Conservation (phyloP, 2,329 filamentous ascomycete species). For the Cladosporium oxysporum region DNA sequence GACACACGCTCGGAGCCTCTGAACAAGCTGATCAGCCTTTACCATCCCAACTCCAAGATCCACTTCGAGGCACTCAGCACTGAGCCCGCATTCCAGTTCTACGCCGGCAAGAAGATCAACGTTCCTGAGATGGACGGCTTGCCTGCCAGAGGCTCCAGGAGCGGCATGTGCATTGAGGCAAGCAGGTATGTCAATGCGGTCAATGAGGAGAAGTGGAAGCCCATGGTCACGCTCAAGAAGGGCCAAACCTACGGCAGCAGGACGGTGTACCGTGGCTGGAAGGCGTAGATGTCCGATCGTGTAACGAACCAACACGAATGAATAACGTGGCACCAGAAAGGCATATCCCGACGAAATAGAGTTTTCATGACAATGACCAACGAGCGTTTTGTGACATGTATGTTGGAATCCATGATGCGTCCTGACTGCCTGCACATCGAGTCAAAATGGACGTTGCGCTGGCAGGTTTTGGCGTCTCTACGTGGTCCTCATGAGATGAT, state of each 20-base stretch:
- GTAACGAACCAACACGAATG: neutral
- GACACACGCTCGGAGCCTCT: constrained; percentile 61
- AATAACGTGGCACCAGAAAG: neutral
- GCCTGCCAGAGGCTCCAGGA: constrained; percentile 65
- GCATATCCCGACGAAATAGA: neutral
- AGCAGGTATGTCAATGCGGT: constrained; percentile 86
- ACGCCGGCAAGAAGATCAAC: constrained; percentile 83
- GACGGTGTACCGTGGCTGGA: constrained; percentile 85
- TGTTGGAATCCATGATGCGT: neutral
- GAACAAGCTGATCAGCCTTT: constrained; percentile 67
- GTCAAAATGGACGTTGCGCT: neutral
- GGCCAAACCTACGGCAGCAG: constrained; percentile 79
- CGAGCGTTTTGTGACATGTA: neutral
- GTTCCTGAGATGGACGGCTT: constrained; percentile 61
- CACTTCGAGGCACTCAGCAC: constrained; percentile 88
- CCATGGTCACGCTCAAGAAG: constrained; percentile 78
- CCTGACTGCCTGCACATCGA: neutral
- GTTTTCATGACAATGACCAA: neutral
- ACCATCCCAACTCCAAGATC: constrained; percentile 71
- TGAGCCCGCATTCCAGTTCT: constrained; percentile 96
- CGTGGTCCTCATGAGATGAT: neutral
- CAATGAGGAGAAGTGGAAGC: constrained; percentile 78
- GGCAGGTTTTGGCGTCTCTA: neutral
- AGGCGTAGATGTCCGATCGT: constrained; percentile 44
- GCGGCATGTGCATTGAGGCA: constrained; percentile 90